These are phyloP conservation scores for Lipomyces yamadae DNA, from an alignment of 805 yeast genomes.

Conservation along the genomic window DNA sequence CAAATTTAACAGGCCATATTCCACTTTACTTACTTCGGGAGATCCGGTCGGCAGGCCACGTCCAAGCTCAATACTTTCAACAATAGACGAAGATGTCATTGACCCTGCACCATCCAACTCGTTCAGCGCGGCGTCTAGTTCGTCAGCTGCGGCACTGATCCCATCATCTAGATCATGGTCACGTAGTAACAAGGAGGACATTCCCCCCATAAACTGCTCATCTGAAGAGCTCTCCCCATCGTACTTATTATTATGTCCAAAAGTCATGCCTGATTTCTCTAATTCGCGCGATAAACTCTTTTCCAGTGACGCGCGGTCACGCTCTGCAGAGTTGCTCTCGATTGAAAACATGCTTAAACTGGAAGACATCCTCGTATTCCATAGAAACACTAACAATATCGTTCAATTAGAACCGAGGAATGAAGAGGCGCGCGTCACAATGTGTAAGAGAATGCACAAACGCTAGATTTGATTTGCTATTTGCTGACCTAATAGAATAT, in stretches of 20 bases:
- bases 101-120: conserved; percentile 11
- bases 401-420: not conserved
- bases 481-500: too few relatives aligned
- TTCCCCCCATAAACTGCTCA: not conserved
- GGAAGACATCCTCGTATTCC: conserved; percentile 1
- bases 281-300: conserved; percentile 15
- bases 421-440: not conserved
- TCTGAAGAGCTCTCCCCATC: not conserved
- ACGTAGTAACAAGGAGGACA: not conserved
- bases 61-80: conserved; percentile 22
- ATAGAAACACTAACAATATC: not conserved
- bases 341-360: conserved; percentile 22
- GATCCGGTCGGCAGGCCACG: conserved; percentile 8
- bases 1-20: not conserved
- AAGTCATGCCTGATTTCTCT: not conserved
- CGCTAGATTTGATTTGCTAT: too few relatives aligned
- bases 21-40: not conserved
- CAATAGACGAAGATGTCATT: conserved; percentile 11
- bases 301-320: conserved; percentile 20
- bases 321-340: conserved; percentile 29
- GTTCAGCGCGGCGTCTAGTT: conserved; percentile 19
- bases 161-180: conserved; percentile 11
- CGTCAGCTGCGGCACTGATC: conserved; percentile 18
- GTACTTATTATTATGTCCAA: not conserved
- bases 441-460: not conserved